phyloP scores from a whole-genome alignment of 495 filamentous ascomycete species.

The Podospora pseudoanserina region DNA sequence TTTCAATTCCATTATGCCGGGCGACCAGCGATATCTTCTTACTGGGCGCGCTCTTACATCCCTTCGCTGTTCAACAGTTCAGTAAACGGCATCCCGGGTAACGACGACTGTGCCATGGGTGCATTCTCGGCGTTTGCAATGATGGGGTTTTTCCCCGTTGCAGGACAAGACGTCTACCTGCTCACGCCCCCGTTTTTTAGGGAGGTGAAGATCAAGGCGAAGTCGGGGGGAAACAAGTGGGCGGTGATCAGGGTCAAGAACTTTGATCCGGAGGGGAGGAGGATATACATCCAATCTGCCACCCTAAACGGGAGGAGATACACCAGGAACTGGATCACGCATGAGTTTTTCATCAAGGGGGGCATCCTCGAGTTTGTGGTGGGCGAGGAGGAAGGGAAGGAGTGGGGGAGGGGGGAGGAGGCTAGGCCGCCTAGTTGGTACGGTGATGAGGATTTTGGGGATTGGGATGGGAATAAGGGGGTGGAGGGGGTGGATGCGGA shows the following conservation, averaged over 20 bases:
- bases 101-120: conserved; percentile 76
- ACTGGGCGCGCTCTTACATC: conserved; percentile 62
- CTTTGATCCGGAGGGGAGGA: conserved; percentile 58
- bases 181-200: conserved; percentile 65
- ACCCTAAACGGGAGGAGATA: conserved; percentile 61
- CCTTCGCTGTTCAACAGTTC: conserved; percentile 62
- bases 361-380: conserved; percentile 61
- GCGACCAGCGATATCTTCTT: conserved; percentile 58
- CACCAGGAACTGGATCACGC: conserved; percentile 66
- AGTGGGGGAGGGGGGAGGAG: conserved; percentile 60
- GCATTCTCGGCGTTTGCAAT: conserved; percentile 65
- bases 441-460: conserved; percentile 1
- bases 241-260: conserved; percentile 56
- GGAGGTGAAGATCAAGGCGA: conserved; percentile 52
- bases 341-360: conserved; percentile 67
- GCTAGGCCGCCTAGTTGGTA: conserved; percentile 62
- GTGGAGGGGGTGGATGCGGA: not conserved
- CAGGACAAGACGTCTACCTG: conserved; percentile 71
- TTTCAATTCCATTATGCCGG: conserved; percentile 73
- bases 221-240: conserved; percentile 31
- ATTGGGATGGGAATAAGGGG: not conserved
- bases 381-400: conserved; percentile 58
- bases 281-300: conserved; percentile 61
- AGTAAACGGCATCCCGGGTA: conserved; percentile 63
- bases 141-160: conserved; percentile 71